Evolutionary conservation across 2,329 filamentous ascomycete genomes (phyloP), one percentile per base, ranked within the genome.

Genomic region (Helicocarpus griseus): DNA sequence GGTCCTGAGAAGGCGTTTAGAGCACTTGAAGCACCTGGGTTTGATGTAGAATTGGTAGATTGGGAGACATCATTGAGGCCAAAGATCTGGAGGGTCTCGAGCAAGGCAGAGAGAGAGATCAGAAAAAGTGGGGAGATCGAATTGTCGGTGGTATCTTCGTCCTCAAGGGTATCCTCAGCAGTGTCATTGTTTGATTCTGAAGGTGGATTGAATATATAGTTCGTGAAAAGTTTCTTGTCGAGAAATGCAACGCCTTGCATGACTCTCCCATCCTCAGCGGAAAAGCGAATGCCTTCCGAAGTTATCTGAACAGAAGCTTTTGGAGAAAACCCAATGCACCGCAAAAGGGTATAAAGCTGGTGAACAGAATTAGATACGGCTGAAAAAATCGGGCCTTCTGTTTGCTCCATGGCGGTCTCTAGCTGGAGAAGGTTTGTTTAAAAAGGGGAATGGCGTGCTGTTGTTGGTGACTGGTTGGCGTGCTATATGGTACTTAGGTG

Each of bases 41-140:
- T 63, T 31, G 66, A 57, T 48, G 60, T 64, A 47, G 58, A 57
- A 49, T 64, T 62, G 41, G 60, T 61, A 41, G 54, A 49, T 41
- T 56, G 58, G 73, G 75, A 58, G 5, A 80, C 73, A 13, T 82
- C 76, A 57, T 87, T 86, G 43, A 90, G 80, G 47, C 89, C 89
- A 63, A 98, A 95, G 47, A 98, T 97, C 63, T 96, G 91, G 6
- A 98, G 77, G 0, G 91, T 95, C 71, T 97, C 93, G 49, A 98
- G 80, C 2, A 98, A 79, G 17, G 91, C 87, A 4, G 85, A 78
- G 7, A 98, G 79, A 1, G 89, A 93, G 57, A 97, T 85, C 64
- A 94, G 85, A 65, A 98, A 98, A 48, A 79, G 80, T 6, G 87
- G 83, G 28, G 80, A 76, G 3, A 65, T 55, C 3, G 61, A 54